Conservation (phyloP, 164 flowering plant species). For the Nelumbo lutea region DNA sequence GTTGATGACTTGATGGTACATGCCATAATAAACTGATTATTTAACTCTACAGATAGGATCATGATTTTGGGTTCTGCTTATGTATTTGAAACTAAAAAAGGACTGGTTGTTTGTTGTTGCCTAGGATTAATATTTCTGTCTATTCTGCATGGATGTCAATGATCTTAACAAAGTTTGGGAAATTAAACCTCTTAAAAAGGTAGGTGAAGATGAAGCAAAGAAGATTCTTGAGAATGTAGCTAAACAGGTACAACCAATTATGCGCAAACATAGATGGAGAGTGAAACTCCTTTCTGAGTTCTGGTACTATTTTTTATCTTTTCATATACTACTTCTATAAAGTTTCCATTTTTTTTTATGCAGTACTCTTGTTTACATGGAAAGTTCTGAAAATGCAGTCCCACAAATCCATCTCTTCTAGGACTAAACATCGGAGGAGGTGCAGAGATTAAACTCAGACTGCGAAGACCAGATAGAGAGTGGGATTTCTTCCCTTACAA, state of each 20-base stretch:
- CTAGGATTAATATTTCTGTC: not conserved
- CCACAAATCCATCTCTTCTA: conserved; percentile 55
- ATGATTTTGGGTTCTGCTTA: not conserved
- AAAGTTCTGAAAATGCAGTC: conserved; percentile 37
- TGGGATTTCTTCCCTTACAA: conserved; percentile 68
- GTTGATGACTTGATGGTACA: no score
- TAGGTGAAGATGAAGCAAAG: conserved; percentile 61
- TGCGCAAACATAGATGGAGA: conserved; percentile 81
- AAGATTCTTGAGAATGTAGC: conserved; percentile 68
- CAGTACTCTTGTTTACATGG: not conserved
- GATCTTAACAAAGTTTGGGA: conserved; percentile 92
- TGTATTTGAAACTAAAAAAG: not conserved
- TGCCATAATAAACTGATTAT: no score
- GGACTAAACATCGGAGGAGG: conserved; percentile 88
- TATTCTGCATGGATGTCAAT: conserved; percentile 42
- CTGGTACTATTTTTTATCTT: conserved; percentile 36
- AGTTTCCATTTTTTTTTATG: not conserved
- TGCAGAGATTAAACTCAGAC: conserved; percentile 67
- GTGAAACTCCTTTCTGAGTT: conserved; percentile 89
- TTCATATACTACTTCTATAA: not conserved
- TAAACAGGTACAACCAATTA: conserved; percentile 92
- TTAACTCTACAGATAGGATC: not conserved
- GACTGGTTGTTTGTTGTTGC: not conserved
- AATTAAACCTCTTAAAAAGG: conserved; percentile 64
- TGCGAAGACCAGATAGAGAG: conserved; percentile 68